These are phyloP conservation scores for Eragrostis curvula DNA, from an alignment of 176 grass and related monocot genomes.

Conservation along the genomic window DNA sequence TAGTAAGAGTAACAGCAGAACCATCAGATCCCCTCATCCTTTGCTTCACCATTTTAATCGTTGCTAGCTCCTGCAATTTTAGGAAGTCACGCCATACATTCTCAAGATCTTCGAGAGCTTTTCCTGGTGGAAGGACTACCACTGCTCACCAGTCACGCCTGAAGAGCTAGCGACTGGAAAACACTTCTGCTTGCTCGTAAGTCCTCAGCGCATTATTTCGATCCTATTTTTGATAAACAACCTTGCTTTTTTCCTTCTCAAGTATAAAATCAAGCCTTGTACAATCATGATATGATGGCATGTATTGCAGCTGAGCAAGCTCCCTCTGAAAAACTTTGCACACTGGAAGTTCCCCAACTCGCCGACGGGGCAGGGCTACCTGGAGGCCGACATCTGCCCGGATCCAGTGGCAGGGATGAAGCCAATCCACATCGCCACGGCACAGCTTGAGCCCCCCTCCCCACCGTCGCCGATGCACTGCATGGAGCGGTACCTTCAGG, in stretches of 20 bases:
- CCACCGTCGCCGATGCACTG: background rate
- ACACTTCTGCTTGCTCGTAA: slow-evolving; percentile 25
- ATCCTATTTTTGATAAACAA: too few species aligned
- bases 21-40: too few species aligned
- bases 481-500: slow-evolving; percentile 3
- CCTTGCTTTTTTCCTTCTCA: too few species aligned
- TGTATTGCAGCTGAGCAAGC: background rate
- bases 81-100: slow-evolving; percentile 30
- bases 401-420: background rate
- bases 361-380: background rate
- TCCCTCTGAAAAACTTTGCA: background rate
- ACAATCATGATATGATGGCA: too few species aligned
- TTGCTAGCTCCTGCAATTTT: too few species aligned
- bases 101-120: slow-evolving; percentile 20
- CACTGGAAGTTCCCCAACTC: background rate
- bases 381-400: background rate
- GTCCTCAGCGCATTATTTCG: too few species aligned
- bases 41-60: too few species aligned
- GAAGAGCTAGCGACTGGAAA: background rate
- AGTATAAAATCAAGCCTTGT: too few species aligned
- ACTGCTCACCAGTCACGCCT: background rate
- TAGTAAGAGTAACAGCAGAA: too few species aligned
- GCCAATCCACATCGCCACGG: slow-evolving; percentile 15
- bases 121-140: slow-evolving; percentile 8
- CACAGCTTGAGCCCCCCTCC: background rate